Evolutionary conservation across 148 eudicot species (phyloP), one percentile per base, ranked within the genome.

Genomic region (Chenopodium berlandieri): DNA sequence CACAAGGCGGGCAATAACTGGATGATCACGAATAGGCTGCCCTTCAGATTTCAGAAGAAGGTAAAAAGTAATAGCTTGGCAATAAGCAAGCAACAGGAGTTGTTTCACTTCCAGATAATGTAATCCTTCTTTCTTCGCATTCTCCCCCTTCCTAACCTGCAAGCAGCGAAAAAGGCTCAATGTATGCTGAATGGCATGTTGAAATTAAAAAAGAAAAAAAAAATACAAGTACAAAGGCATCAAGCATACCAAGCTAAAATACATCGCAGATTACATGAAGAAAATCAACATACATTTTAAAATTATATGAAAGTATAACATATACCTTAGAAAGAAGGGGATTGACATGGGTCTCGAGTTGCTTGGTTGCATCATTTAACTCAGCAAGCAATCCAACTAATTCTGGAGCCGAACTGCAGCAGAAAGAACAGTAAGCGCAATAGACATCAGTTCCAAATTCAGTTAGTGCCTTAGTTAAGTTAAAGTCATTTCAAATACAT

Each of bases 21-120:
- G 99, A 88, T 96, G 98, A 89, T 94, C 97, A 83, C 93, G 97
- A 80, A 90, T 92, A 63, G 92, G 86, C 74, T 86, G 89, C 71
- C 99, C 99, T 88, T 96, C 99, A 67, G 99, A 91, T 85, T 92
- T 96, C 79, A 96, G 94, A 89, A 96, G 98, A 88, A 96, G 92
- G 84, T 92, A 94, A 86, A 92, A 94, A 68, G 94, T 90, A 80
- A 96, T 96, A 79, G 98, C 90, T 88, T 96, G 99, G 84, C 91
- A 87, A 88, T 91, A 96, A 17, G 91, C 85, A 80, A 91, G 91
- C 85, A 96, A 87, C 64, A 96, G 85, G 14, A 86, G 84, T 86
- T 85, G 88, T 84, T 96, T 96, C 88, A 94, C 88, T 87, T 96
- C 98, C 81, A 96, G n/a, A 86, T 92, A 96, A 63, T 92, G 91